Base-by-base conservation (phyloP, 805 yeast genomes). In the Kuraishia capsulata region DNA sequence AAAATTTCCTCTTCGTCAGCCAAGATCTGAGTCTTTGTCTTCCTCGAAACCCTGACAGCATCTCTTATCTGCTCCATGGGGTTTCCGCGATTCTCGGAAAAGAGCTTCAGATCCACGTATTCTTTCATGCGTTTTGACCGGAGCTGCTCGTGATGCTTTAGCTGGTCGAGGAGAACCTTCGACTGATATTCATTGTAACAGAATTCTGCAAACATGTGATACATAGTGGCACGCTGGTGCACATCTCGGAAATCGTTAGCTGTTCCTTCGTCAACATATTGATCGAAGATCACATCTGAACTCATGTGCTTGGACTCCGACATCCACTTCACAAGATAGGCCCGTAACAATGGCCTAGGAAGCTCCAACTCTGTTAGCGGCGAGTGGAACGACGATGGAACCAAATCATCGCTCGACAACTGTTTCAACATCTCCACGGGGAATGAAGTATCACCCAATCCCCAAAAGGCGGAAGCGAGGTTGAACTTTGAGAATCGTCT, bases 281-380 rank as follows among this genome's bases (percentile, higher is more conserved):
- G 61, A 1, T 60, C 56, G 70, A 79, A 68, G 1, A 89, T 76
- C 3, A 59, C 60, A 1, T 71, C 64, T 0, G 87, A 73, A 9
- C 78, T 64, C 41, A 81, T 94, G 43, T 78, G 80, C 28, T 82
- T 69, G 0, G 94, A 81, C 35, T 69, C 73, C 0, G 85, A 69
- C 26, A 76, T 59, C 96, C 96, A 88, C 35, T 72, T 67, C 0
- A 79, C 79, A 30, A 82, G 47, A 5, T 54, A 47, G 10, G 67
- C 67, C 46, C 47, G 73, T 44, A 57, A 49, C 45, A 3, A 64
- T 2, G 42, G 40, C 19, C 39, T 29, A 32, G 55, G 50, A 16
- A 61, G 40, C 6, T 44, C 41, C 29, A 57, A 41, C 5, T 38
- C 39, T 4, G 45, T 42, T 14, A 50, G 33, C 1, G 56, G 51